Conservation (phyloP, 2,329 filamentous ascomycete species). For the Dactylellina haptotyla region DNA sequence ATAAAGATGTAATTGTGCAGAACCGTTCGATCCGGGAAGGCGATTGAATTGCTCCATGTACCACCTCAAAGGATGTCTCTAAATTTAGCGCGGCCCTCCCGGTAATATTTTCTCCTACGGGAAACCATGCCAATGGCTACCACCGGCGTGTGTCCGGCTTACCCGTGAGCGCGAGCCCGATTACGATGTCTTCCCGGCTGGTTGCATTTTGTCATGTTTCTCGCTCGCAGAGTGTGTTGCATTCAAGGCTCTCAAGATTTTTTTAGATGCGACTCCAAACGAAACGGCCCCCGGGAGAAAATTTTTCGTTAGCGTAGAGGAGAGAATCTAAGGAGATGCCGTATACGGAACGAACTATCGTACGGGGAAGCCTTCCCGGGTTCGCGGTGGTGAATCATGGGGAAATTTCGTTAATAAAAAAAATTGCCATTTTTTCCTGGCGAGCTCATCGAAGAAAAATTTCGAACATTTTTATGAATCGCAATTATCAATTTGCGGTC, state of each 20-base stretch:
- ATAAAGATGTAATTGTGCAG: constrained; percentile 1
- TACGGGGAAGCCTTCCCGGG: constrained; percentile 13
- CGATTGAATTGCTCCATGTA: neutral
- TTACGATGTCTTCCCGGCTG: neutral
- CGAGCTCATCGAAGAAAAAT: neutral
- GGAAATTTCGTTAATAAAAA: neutral
- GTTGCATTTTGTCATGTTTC: constrained; percentile 12
- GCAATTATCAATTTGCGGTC: constrained; percentile 10
- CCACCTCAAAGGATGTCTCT: neutral
- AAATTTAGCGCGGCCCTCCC: constrained; percentile 3
- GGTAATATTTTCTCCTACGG: neutral
- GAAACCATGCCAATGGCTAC: neutral
- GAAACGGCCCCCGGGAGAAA: constrained; percentile 10
- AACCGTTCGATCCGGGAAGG: constrained; percentile 7
- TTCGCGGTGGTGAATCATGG: constrained; percentile 22
- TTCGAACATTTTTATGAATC: constrained; percentile 5
- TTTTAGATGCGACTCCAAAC: neutral
- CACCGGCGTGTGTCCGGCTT: constrained; percentile 1
- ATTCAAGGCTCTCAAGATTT: neutral
- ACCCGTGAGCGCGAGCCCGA: neutral
- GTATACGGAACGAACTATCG: constrained; percentile 22
- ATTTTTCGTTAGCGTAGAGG: constrained; percentile 27
- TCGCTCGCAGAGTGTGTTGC: neutral
- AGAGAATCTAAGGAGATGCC: constrained; percentile 28
- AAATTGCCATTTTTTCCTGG: neutral